These are phyloP conservation scores for Macadamia integrifolia DNA, from an alignment of 164 flowering plant genomes.

Conservation along the genomic window DNA sequence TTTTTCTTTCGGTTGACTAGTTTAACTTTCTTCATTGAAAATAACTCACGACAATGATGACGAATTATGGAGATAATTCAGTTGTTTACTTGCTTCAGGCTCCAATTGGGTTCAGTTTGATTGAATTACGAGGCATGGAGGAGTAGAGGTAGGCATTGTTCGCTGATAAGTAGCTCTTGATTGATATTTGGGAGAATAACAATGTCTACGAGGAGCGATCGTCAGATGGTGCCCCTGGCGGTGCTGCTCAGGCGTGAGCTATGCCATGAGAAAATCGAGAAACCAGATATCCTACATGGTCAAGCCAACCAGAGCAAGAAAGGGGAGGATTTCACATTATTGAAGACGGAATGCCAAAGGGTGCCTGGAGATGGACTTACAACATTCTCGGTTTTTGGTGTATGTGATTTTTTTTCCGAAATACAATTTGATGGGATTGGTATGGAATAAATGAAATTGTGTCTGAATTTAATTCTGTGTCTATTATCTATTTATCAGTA, in stretches of 20 bases:
- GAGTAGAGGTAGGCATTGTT: constrained; percentile 2
- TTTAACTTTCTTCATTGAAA: too few species aligned
- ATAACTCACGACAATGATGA: neutral
- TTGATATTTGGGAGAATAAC: constrained; percentile 15
- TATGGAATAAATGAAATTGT: too few species aligned
- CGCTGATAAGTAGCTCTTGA: neutral
- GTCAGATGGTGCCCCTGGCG: constrained; percentile 78
- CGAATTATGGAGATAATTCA: neutral
- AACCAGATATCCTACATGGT: constrained; percentile 71
- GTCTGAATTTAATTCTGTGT: too few species aligned
- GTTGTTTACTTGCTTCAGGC: constrained; percentile 8
- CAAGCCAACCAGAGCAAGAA: constrained; percentile 92
- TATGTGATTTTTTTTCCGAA: constrained; percentile 15
- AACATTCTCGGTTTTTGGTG: constrained; percentile 87
- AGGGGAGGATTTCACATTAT: constrained; percentile 85
- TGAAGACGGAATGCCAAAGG: constrained; percentile 80
- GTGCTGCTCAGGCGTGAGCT: constrained; percentile 79
- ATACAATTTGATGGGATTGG: too few species aligned
- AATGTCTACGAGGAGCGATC: constrained; percentile 64
- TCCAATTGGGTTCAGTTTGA: constrained; percentile 4
- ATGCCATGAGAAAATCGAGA: constrained; percentile 76
- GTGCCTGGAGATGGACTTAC: constrained; percentile 69
- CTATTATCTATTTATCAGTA: too few species aligned
- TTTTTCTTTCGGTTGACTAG: neutral
- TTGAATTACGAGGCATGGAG: neutral